phyloP scores from a whole-genome alignment of 139 green algal genomes.

The Volvox africanus region DNA sequence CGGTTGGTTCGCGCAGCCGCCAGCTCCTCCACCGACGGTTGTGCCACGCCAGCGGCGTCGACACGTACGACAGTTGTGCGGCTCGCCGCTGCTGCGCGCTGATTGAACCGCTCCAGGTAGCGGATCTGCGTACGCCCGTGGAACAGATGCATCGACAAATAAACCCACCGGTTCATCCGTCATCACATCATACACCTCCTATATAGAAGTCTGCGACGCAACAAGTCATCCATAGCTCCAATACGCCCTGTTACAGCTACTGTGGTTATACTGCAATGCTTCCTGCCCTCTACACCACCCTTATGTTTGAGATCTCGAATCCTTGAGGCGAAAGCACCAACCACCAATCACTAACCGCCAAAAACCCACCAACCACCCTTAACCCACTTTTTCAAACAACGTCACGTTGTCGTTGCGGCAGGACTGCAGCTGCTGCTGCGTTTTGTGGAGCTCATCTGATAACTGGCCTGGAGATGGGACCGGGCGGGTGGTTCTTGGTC shows the following conservation, averaged over 20 bases:
- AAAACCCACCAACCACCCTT: background rate
- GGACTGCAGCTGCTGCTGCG: slow-evolving; percentile 43
- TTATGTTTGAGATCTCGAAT: too few relatives aligned
- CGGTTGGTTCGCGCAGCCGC: slow-evolving; percentile 27
- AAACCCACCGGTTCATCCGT: background rate
- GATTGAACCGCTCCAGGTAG: slow-evolving; percentile 66
- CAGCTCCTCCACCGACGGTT: background rate
- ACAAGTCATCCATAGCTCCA: too few relatives aligned
- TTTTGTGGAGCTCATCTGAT: slow-evolving; percentile 41
- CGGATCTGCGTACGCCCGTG: slow-evolving; percentile 46
- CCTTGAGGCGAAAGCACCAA: too few relatives aligned
- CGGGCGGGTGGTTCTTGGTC: background rate
- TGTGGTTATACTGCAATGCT: too few relatives aligned
- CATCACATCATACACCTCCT: background rate
- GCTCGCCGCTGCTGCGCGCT: background rate
- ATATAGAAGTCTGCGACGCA: too few relatives aligned
- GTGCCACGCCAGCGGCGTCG: slow-evolving; percentile 45
- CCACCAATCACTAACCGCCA: too few relatives aligned
- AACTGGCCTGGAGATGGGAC: slow-evolving; percentile 22
- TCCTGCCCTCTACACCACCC: too few relatives aligned
- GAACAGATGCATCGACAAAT: too few relatives aligned
- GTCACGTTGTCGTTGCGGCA: slow-evolving; percentile 60
- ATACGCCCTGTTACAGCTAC: too few relatives aligned
- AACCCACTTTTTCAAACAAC: slow-evolving; percentile 66
- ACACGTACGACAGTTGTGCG: slow-evolving; percentile 40